Evolutionary conservation across 371 early-diverging fungal species (phyloP).

Genomic region (Mucor plumbeus): DNA sequence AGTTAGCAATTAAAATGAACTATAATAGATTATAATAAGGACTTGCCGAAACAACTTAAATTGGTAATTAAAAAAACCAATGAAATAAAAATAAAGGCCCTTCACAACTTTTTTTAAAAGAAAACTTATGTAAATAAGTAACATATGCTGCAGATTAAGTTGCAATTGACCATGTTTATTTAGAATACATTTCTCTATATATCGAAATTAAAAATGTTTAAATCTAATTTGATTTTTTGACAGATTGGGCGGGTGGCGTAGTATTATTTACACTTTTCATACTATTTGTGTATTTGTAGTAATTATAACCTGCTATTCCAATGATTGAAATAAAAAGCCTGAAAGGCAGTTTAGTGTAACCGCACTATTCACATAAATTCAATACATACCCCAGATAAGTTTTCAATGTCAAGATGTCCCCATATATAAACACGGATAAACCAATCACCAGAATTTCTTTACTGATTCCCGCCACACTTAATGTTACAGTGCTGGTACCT

Average conservation of each 20-base stretch:
- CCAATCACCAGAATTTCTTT: slow-evolving; percentile 70
- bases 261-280: neutral
- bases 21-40: too few relatives aligned
- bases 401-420: slow-evolving; percentile 56
- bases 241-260: neutral
- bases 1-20: too few relatives aligned
- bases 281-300: slow-evolving; percentile 38
- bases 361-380: neutral
- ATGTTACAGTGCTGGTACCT: slow-evolving; percentile 70
- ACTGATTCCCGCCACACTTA: slow-evolving; percentile 89
- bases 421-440: slow-evolving; percentile 62
- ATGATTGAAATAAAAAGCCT: slow-evolving; percentile 48
- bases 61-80: too few relatives aligned
- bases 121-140: too few relatives aligned
- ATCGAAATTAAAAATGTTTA: too few relatives aligned
- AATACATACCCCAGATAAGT: slow-evolving; percentile 54
- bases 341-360: neutral
- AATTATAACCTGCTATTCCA: slow-evolving; percentile 50
- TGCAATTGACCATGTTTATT: too few relatives aligned
- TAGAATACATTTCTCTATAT: too few relatives aligned
- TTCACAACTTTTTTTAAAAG: too few relatives aligned
- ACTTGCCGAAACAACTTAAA: too few relatives aligned
- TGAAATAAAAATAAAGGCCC: too few relatives aligned
- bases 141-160: too few relatives aligned
- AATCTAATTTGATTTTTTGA: neutral